Base-by-base conservation (phyloP, 2,329 filamentous ascomycete genomes). In the Trichoderma guizhouense region DNA sequence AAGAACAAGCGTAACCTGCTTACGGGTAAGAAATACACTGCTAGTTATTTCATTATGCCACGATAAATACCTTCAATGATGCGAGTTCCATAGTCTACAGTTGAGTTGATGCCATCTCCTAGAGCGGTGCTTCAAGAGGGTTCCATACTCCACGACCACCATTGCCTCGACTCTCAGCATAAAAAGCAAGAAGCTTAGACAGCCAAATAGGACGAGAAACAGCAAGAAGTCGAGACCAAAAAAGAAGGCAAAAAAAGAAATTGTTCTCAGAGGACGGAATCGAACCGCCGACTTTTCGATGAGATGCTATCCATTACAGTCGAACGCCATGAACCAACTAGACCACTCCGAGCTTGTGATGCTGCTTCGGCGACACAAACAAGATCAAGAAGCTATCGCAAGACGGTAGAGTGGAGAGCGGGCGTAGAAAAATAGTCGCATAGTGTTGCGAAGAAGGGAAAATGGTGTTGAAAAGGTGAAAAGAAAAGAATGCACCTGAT, bases 241-340 rank as follows among this genome's bases (percentile, higher is more conserved):
- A 30, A 24, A 39, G 15, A 28, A 30, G 15, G 7, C n/a, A 66
- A 55, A 30, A 67, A 47, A 69, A 53, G 75, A 74, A 74, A 67
- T 64, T 26, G 30, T 18, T 77, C 76, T 77, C 76, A 71, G 74
- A 72, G 75, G 76, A 74, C 74, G 76, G 76, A 77, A 73, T 77
- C 76, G 75, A 77, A 77, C 76, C 76, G 76, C 74, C 76, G 76
- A 77, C 76, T 74, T 76, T 77, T 72, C 72, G 76, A 74, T 77
- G 72, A 74, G 71, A 73, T 73, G 47, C 55, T 51, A 55, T 63
- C 74, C 67, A 72, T 77, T 77, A 76, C 76, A 77, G 76, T 74
- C 76, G 72, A 72, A 77, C 75, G 76, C 76, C 76, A 77, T 77
- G 72, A 77, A 75, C 76, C 76, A 77, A 76, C 76, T 77, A 77